Conservation (phyloP, 208 protist species). For the Herpetomonas tarakana region DNA sequence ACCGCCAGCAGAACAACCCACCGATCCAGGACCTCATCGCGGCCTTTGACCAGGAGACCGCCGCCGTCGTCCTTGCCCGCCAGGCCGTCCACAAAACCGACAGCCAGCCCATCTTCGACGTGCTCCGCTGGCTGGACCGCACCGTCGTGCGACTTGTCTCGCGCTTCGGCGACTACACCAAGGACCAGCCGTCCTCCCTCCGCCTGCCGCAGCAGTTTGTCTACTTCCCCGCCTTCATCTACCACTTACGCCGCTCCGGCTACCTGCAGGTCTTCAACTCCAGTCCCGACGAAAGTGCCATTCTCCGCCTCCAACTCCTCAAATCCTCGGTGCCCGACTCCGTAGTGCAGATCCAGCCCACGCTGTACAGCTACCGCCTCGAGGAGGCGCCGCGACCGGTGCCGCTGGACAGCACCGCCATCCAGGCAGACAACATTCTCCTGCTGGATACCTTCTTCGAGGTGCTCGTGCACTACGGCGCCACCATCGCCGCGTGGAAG, state of each 20-base stretch:
- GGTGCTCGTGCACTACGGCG: conserved; percentile 97
- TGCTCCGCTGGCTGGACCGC: conserved; percentile 98
- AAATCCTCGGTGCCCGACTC: conserved; percentile 93
- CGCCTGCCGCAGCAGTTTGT: conserved; percentile 91
- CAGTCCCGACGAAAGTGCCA: conserved; percentile 98
- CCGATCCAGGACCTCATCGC: conserved; percentile 61
- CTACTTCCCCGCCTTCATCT: conserved; percentile 99
- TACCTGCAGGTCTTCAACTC: conserved; percentile 98
- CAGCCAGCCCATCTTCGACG: conserved; percentile 95
- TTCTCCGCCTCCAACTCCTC: conserved; percentile 94
- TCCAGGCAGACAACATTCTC: conserved; percentile 94
- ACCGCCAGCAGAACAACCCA: conserved; percentile 42
- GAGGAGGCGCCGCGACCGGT: conserved; percentile 88
- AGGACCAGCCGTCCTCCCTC: conserved; percentile 91
- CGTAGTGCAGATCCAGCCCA: conserved; percentile 98
- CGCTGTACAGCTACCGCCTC: conserved; percentile 96
- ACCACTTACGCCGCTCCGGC: conserved; percentile 96
- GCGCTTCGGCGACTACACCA: conserved; percentile 93
- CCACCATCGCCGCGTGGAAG: conserved; percentile 94
- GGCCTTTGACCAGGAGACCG: conserved; percentile 98
- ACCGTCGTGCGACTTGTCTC: conserved; percentile 97
- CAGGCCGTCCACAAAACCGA: conserved; percentile 96
- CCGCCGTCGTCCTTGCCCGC: conserved; percentile 97
- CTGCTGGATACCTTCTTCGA: conserved; percentile 99
- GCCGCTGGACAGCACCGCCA: conserved; percentile 87